Evolutionary conservation across 768 basidiomycete species (phyloP), one percentile per base, ranked within the genome.

Genomic region (Suillus luteus): DNA sequence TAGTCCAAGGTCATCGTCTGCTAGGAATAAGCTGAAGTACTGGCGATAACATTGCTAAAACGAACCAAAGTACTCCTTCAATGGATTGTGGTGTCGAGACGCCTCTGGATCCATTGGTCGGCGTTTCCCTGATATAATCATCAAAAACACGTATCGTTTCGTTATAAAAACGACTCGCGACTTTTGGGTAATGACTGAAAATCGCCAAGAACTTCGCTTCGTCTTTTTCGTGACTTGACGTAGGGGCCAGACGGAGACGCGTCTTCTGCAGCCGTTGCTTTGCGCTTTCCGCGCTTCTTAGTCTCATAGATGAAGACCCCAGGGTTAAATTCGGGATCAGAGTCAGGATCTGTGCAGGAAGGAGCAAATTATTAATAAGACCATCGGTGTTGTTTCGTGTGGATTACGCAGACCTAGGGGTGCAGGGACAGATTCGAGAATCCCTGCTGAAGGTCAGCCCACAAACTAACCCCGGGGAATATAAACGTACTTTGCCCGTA

Each of bases 51-150:
- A 4, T 17, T 17, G 10, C 33, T 44, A 15, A 27, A 41, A 43
- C 79, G 37, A 63, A 83, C 85, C 80, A 60, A 87, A 86, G 64
- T 79, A 87, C 61, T 80, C 72, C 46, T 79, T 70, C 3, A 87
- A 72, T 0, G 83, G 83, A 67, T 86, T 86, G 27, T 68, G 62
- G 6, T 22, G 48, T 55, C 60, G 65, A 12, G 62, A 58, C 14
- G 31, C 68, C 48, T 24, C 24, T 6, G 27, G 27, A 27, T 41
- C 63, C 27, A 60, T 62, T 10, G 52, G 44, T 2, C 41, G 17
- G 22, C 52, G 37, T 31, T 43, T 68, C 54, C 58, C 67, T 69
- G 33, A 33, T 41, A 35, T 44, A 27, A 38, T 15, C 11, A 22
- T 31, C 41, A 55, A 19, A 17, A 33, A 64, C 12, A 10, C 5